These are phyloP conservation scores for Aspergillus felis DNA, from an alignment of 2,329 filamentous ascomycete genomes.

Conservation along the genomic window DNA sequence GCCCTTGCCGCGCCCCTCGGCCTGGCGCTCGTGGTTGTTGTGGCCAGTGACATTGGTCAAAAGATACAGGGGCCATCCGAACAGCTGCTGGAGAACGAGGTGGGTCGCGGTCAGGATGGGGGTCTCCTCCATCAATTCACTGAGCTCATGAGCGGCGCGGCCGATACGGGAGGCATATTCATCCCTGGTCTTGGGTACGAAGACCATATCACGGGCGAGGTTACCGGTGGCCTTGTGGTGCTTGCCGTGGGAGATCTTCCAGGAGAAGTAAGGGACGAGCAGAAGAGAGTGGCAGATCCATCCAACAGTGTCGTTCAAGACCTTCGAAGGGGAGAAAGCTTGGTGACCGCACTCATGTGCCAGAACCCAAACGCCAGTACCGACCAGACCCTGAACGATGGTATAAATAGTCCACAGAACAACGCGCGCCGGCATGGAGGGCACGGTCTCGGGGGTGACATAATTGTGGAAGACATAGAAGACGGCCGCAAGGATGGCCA, in stretches of 20 bases:
- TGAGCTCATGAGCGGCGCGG: constrained; percentile 71
- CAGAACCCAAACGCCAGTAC: constrained; percentile 90
- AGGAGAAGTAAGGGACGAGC: constrained; percentile 96
- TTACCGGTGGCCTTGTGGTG: constrained; percentile 99
- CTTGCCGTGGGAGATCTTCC: constrained; percentile 99
- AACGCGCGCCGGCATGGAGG: constrained; percentile 63
- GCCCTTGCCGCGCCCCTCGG: constrained; percentile 87
- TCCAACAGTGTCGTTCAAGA: constrained; percentile 85
- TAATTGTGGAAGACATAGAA: constrained; percentile 89
- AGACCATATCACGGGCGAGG: constrained; percentile 98
- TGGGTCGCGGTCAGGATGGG: constrained; percentile 73
- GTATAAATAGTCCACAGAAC: constrained; percentile 67
- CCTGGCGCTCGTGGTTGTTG: constrained; percentile 86
- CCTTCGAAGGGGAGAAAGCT: constrained; percentile 89
- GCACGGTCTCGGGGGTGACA: constrained; percentile 78
- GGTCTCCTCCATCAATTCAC: constrained; percentile 91
- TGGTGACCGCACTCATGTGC: constrained; percentile 98
- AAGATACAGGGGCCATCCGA: constrained; percentile 92
- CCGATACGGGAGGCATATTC: constrained; percentile 73
- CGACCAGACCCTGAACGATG: constrained; percentile 85
- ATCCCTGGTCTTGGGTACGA: constrained; percentile 87
- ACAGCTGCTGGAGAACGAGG: constrained; percentile 78
- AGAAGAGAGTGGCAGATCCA: constrained; percentile 87
- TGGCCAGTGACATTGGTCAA: constrained; percentile 91
- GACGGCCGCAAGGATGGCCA: constrained; percentile 66